Base-by-base conservation (phyloP, 2,329 filamentous ascomycete genomes). In the Neopestalotiopsis sp. region DNA sequence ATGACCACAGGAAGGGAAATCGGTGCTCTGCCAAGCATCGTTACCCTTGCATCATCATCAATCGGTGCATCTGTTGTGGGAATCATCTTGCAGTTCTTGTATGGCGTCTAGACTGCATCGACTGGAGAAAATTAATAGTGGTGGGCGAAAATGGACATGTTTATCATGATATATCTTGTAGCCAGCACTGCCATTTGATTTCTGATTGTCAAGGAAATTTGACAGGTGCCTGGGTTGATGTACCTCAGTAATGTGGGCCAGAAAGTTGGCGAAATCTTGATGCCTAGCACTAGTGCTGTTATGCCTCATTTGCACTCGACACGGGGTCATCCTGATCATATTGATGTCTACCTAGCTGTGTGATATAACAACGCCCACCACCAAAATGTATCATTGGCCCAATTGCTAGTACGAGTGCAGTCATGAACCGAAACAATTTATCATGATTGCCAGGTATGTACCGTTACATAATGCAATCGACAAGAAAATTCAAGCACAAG, bases 1-100 rank as follows among this genome's bases (percentile, higher is more conserved):
- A 78, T 75, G 12, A 76, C 67, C 12, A 78, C 71, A 10, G 76
- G 76, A 32, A 10, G n/a, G 20, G 61, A 6, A 24, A 5, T 64
- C 12, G 59, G n/a, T 17, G 59, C 4, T 30, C 20, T 34, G 34
- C 59, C 32, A 10, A 62, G 17, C 17, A 62, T 20, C 13, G 59
- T 40, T n/a, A 32, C 59, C 5, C 12, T 34, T 9, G 12, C 32
- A 34, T 62, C n/a, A 62, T 20, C 13, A 13, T 20, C 5, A 7
- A 17, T 40, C 32, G 34, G 17, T 40, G 59, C 13, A 32, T 53
- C 17, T 53, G 45, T n/a, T 9, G 45, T 17, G 45, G 17, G 6
- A n/a, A 20, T 3, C 45, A 53, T 53, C n/a, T 53, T 53, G 17
- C 45, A 17, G 9, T 53, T 20, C 17, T n/a, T 53, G n/a, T 9